Evolutionary conservation across 768 basidiomycete genomes (phyloP).

Genomic region (Chiua virens): DNA sequence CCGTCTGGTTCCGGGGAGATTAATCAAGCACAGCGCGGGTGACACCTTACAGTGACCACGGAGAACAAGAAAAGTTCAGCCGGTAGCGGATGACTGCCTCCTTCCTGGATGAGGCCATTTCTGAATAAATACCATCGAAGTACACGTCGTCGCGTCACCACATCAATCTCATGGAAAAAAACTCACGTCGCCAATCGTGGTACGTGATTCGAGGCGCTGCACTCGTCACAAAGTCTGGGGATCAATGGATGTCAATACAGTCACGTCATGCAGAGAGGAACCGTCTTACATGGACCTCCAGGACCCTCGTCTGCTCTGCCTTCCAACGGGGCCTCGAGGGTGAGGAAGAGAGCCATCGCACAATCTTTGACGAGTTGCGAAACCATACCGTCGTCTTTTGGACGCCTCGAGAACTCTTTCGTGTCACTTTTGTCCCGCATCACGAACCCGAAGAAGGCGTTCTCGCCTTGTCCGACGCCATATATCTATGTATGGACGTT

Average conservation of each 20-base stretch:
- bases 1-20: constrained; percentile 28
- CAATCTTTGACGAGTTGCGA: constrained; percentile 43
- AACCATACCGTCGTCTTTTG: constrained; percentile 39
- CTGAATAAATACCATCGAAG: constrained; percentile 31
- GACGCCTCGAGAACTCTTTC: constrained; percentile 22
- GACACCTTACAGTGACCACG: constrained; percentile 35
- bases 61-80: constrained; percentile 34
- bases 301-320: constrained; percentile 42
- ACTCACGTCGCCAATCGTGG: constrained; percentile 38
- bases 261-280: no score
- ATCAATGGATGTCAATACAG: neutral
- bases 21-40: neutral
- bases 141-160: neutral
- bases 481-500: constrained; percentile 33
- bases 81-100: constrained; percentile 35
- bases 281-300: constrained; percentile 40
- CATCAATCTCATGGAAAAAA: neutral
- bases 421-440: neutral
- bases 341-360: constrained; percentile 32
- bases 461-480: constrained; percentile 40
- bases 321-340: constrained; percentile 41
- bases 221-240: constrained; percentile 36
- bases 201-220: constrained; percentile 31
- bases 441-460: neutral
- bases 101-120: constrained; percentile 34